These are phyloP conservation scores for Cyphellophora attinorum DNA, from an alignment of 2,329 filamentous ascomycete genomes.

Conservation along the genomic window DNA sequence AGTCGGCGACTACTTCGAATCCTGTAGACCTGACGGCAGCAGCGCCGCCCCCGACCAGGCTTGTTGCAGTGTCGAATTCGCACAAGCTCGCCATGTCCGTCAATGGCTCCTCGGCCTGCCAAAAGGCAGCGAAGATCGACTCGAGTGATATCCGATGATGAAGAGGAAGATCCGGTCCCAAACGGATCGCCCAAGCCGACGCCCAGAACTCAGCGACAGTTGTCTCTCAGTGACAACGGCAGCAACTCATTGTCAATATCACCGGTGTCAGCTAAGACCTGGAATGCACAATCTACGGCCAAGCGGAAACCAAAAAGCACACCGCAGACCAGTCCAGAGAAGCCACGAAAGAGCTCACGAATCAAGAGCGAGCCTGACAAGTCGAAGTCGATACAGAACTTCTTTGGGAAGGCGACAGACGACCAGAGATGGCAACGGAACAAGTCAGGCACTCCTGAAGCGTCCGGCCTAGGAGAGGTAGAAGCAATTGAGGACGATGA, in stretches of 20 bases:
- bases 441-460: slow-evolving; percentile 19
- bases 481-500: slow-evolving; percentile 25
- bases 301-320: slow-evolving; percentile 9
- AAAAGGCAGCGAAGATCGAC: slow-evolving; percentile 19
- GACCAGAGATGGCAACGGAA: slow-evolving; percentile 29
- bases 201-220: slow-evolving; percentile 1
- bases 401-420: slow-evolving; percentile 30
- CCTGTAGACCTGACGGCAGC: too few species aligned
- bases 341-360: slow-evolving; percentile 19
- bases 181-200: not conserved
- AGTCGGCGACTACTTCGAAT: too few species aligned
- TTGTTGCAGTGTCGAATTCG: too few species aligned
- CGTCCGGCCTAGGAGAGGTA: slow-evolving; percentile 14
- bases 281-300: slow-evolving; percentile 2
- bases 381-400: slow-evolving; percentile 29
- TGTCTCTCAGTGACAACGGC: not conserved
- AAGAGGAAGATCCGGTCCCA: slow-evolving; percentile 6
- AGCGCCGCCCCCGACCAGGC: too few species aligned
- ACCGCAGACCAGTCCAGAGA: slow-evolving; percentile 25
- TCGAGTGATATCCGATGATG: slow-evolving; percentile 15
- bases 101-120: slow-evolving; percentile 18
- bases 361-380: slow-evolving; percentile 13
- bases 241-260: not conserved
- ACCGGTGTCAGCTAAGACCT: slow-evolving; percentile 1
- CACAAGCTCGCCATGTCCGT: slow-evolving; percentile 11